Conservation (phyloP, 106 monocot species). For the Dactylorhiza incarnata region DNA sequence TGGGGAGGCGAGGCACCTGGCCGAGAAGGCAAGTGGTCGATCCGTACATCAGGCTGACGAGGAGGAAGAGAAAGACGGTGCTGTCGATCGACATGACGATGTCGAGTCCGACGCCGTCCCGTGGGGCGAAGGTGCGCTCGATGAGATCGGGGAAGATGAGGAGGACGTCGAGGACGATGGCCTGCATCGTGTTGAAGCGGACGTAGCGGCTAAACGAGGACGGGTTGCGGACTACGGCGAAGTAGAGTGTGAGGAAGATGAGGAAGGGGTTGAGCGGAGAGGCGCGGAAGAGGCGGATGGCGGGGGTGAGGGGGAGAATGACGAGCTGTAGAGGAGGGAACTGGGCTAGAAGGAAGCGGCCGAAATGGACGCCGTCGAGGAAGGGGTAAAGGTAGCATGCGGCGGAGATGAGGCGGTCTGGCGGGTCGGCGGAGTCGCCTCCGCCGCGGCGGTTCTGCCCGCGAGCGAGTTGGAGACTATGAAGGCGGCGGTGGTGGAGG, state of each 20-base stretch:
- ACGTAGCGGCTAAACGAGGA: conserved; percentile 75
- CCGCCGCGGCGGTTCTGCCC: background rate
- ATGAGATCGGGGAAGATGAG: conserved; percentile 92
- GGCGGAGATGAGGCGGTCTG: conserved; percentile 75
- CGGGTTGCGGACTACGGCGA: conserved; percentile 86
- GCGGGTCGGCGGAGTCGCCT: conserved; percentile 27
- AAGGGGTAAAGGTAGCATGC: conserved; percentile 90
- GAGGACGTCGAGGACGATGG: conserved; percentile 81
- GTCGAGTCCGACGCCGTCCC: conserved; percentile 51
- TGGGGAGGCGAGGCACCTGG: conserved; percentile 59
- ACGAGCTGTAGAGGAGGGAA: conserved; percentile 53
- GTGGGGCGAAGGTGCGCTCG: conserved; percentile 48
- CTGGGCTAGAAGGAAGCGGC: conserved; percentile 62
- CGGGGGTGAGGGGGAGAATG: conserved; percentile 69
- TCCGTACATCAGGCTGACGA: conserved; percentile 66
- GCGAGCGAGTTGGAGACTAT: background rate
- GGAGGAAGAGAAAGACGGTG: conserved; percentile 80
- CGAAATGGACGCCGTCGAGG: conserved; percentile 82
- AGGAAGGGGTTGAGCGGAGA: conserved; percentile 71
- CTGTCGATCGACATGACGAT: conserved; percentile 67
- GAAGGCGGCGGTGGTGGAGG: background rate
- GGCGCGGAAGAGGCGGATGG: conserved; percentile 57
- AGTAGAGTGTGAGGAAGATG: conserved; percentile 86
- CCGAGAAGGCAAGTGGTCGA: conserved; percentile 66
- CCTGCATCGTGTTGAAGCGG: conserved; percentile 98